These are phyloP conservation scores for Eucalyptus tenuipes DNA, from an alignment of 345 rosid species.

Conservation along the genomic window DNA sequence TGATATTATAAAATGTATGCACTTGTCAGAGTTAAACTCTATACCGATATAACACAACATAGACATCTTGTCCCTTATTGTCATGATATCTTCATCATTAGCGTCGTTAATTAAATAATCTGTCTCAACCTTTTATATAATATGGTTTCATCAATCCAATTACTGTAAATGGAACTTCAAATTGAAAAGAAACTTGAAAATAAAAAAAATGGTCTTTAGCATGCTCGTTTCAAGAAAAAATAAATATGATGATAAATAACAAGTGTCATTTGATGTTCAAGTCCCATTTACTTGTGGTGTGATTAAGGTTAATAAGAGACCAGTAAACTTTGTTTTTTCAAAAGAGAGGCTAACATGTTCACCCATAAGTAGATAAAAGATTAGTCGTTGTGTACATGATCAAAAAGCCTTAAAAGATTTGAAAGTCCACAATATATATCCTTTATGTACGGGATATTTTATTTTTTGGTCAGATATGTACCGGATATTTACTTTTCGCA, in stretches of 20 bases:
- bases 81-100: background rate
- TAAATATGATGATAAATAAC: background rate
- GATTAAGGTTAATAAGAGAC: background rate
- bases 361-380: background rate
- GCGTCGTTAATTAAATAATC: background rate
- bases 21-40: background rate
- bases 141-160: background rate
- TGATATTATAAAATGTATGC: background rate
- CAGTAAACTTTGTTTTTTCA: background rate
- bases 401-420: no score
- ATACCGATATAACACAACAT: background rate
- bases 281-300: background rate
- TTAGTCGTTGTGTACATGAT: no score
- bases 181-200: background rate
- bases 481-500: background rate
- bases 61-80: background rate
- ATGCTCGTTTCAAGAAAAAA: background rate
- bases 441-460: background rate
- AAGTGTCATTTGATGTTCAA: background rate
- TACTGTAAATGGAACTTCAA: background rate
- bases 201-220: background rate
- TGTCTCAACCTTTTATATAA: background rate
- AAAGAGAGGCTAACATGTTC: background rate
- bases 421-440: no score
- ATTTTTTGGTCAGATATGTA: no score